Conservation (phyloP, 352 stramenopile species). For the Phytophthora constricta region DNA sequence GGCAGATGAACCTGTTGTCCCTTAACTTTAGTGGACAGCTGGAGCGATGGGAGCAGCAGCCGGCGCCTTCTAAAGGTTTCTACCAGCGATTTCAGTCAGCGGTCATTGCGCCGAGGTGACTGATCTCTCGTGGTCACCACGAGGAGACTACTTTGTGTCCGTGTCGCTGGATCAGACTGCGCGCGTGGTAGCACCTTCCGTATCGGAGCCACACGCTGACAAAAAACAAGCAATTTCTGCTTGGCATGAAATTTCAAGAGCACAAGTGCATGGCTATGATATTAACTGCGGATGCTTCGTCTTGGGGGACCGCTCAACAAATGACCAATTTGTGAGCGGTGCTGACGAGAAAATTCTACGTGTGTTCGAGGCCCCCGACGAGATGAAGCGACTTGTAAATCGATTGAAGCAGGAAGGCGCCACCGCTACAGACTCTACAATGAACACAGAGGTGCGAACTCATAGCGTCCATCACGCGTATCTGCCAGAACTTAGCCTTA, state of each 20-base stretch:
- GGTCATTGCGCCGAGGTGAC: slow-evolving; percentile 66
- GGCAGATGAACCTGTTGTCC: slow-evolving; percentile 57
- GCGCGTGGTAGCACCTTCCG: slow-evolving; percentile 59
- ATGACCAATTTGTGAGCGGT: slow-evolving; percentile 73
- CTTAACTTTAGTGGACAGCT: slow-evolving; percentile 72
- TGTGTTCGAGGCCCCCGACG: slow-evolving; percentile 70
- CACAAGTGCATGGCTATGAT: slow-evolving; percentile 85
- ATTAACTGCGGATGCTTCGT: slow-evolving; percentile 80
- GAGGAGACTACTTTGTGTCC: slow-evolving; percentile 70
- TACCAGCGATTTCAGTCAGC: slow-evolving; percentile 56
- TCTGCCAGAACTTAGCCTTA: slow-evolving; percentile 76
- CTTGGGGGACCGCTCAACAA: slow-evolving; percentile 15
- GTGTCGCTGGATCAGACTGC: slow-evolving; percentile 81
- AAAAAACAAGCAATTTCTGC: background rate
- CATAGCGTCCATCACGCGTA: slow-evolving; percentile 60
- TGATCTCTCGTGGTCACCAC: slow-evolving; percentile 70
- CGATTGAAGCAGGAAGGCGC: slow-evolving; percentile 22
- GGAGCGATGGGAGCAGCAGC: slow-evolving; percentile 70
- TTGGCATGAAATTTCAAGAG: slow-evolving; percentile 77
- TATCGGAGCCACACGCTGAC: slow-evolving; percentile 1
- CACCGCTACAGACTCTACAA: background rate
- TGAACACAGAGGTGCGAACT: background rate
- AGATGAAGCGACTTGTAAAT: slow-evolving; percentile 43
- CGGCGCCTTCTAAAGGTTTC: slow-evolving; percentile 53
- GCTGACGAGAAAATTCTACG: slow-evolving; percentile 87